Conservation (phyloP, 805 yeast genomes). For the Pichia sporocuriosa region DNA sequence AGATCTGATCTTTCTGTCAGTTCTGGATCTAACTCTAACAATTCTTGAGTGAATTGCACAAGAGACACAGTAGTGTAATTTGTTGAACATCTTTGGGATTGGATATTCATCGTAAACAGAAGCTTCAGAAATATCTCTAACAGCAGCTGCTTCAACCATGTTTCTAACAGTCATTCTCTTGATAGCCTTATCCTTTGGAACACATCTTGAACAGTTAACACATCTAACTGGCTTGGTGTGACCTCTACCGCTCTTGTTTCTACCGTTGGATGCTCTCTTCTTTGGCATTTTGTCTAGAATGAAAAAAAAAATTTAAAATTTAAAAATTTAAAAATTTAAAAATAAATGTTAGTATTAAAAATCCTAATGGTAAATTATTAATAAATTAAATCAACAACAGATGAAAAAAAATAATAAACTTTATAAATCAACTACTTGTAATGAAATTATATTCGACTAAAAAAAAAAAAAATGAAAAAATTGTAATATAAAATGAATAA, state of each 20-base stretch:
- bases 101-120: slow-evolving; percentile 99
- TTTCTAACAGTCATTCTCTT: slow-evolving; percentile 99
- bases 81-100: slow-evolving; percentile 98
- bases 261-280: slow-evolving; percentile 99
- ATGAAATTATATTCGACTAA: too few species aligned
- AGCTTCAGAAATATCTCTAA: slow-evolving; percentile 99
- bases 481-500: too few species aligned
- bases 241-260: slow-evolving; percentile 99
- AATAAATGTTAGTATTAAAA: too few species aligned
- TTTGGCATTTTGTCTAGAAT: slow-evolving; percentile 92
- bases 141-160: slow-evolving; percentile 99
- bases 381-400: too few species aligned
- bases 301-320: too few species aligned
- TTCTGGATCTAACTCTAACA: slow-evolving; percentile 99
- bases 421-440: too few species aligned
- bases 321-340: too few species aligned
- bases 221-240: slow-evolving; percentile 99
- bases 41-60: slow-evolving; percentile 99
- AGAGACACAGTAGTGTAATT: slow-evolving; percentile 99
- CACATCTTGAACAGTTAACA: slow-evolving; percentile 99
- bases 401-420: too few species aligned
- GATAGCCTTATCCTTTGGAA: slow-evolving; percentile 99
- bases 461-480: too few species aligned
- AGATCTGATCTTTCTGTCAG: slow-evolving; percentile 97
- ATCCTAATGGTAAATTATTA: too few species aligned